Percentiles rank a stretch among this genome's conserved stretches.
phyloP scores from a whole-genome alignment of 2,329 filamentous ascomycete genomes.

The Beauveria rudraprayagi region DNA sequence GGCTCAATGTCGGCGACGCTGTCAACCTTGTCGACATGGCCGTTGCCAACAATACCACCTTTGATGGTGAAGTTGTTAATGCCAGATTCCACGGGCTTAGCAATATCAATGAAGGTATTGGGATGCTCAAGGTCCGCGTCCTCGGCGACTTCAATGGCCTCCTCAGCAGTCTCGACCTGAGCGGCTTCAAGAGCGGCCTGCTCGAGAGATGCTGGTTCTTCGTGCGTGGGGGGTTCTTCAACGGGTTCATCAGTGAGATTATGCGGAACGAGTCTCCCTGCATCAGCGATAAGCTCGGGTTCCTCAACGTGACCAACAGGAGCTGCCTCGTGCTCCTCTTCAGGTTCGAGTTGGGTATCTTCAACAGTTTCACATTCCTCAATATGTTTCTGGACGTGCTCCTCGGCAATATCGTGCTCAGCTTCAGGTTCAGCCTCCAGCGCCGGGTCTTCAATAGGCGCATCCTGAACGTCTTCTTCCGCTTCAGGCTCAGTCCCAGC shows the following conservation, averaged over 20 bases:
- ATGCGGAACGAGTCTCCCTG: constrained; percentile 2
- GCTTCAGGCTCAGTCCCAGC: constrained; percentile 3
- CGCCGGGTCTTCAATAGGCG: not conserved
- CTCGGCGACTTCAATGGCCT: constrained; percentile 8
- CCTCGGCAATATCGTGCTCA: constrained; percentile 2
- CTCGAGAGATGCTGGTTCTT: not conserved
- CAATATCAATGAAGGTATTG: not conserved
- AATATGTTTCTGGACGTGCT: constrained; percentile 12
- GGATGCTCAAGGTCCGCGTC: constrained; percentile 2
- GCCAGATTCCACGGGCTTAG: constrained; percentile 4
- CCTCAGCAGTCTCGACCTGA: constrained; percentile 13
- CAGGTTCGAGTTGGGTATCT: constrained; percentile 1
- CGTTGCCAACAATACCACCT: not conserved
- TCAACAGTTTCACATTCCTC: constrained; percentile 14
- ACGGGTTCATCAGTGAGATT: not conserved
- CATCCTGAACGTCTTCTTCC: not conserved
- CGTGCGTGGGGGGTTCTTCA: not conserved
- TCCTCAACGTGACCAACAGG: constrained; percentile 5
- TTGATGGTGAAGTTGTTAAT: not conserved
- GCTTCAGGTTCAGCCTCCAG: not conserved
- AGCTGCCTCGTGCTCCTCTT: constrained; percentile 8
- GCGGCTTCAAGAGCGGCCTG: constrained; percentile 12
- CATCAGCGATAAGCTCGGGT: not conserved
- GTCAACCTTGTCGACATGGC: not conserved
- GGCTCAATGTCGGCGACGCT: not conserved